Evolutionary conservation across 768 basidiomycete genomes (phyloP), one percentile per base, ranked within the genome.

Genomic region (Basidioascus undulatus): DNA sequence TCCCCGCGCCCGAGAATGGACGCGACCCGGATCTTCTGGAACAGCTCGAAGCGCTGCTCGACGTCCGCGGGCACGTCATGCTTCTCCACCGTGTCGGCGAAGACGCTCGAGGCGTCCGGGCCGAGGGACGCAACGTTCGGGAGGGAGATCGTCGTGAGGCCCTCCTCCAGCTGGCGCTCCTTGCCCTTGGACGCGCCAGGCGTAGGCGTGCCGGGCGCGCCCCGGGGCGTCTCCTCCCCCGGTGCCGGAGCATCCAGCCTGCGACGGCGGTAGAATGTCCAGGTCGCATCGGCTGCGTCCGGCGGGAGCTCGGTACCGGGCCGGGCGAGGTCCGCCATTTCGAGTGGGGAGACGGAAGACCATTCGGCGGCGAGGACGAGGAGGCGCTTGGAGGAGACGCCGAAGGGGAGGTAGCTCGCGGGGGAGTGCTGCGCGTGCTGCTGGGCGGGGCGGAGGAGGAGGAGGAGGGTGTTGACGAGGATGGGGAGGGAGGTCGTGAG

Each of bases 401-500:
- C 76, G n/a, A 81, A 66, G n/a, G n/a, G n/a, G n/a, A n/a, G n/a
- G n/a, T n/a, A n/a, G n/a, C n/a, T n/a, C n/a, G n/a, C n/a, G n/a
- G n/a, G n/a, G 1, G 74, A 72, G 49, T 77, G 71, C 31, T 80
- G 76, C 39, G 87, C 74, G 56, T 92, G 96, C 55, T 94, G 87
- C 53, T 94, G 87, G 4, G 83, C 75, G 2, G 89, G 87, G 25
- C 92, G 77, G 23, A 94, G 69, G 37, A 92, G 64, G 35, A 94
- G 69, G 49, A 79, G 76, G 44, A 96, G 65, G 26, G 83, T 68
- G 25, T 79, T 62, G 41, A 82, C 70, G 32, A 96, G 65, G 33
- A 96, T 66, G 53, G 92, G 83, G 45, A 92, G 63, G 61, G 96
- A 89, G 21, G 75, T 75, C 6, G 82, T 80, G 53, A 72, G 73